phyloP scores from a whole-genome alignment of 2,329 filamentous ascomycete genomes.

The Daldinia sp. region DNA sequence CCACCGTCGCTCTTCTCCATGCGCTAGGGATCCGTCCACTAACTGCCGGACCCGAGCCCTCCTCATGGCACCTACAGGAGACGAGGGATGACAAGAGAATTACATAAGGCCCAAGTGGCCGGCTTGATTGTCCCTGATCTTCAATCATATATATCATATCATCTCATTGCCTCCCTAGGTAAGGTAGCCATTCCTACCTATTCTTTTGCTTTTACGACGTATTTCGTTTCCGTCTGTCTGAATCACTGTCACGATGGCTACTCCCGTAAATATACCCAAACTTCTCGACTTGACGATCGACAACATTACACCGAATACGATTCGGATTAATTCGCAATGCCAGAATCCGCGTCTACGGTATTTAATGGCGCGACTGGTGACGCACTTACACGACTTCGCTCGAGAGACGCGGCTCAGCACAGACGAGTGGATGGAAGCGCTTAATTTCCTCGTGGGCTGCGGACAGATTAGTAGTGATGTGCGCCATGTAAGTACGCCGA shows the following conservation, averaged over 20 bases:
- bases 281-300: slow-evolving; percentile 80
- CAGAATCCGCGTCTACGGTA: slow-evolving; percentile 75
- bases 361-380: slow-evolving; percentile 78
- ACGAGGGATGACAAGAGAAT: slow-evolving; percentile 45
- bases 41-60: slow-evolving; percentile 44
- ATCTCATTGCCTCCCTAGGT: neutral
- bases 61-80: slow-evolving; percentile 8
- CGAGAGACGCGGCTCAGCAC: slow-evolving; percentile 81
- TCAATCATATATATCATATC: neutral
- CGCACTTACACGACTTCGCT: slow-evolving; percentile 85
- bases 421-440: slow-evolving; percentile 80
- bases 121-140: slow-evolving; percentile 19
- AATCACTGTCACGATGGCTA: slow-evolving; percentile 40
- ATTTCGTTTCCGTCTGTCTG: too few relatives aligned
- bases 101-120: slow-evolving; percentile 44
- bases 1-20: slow-evolving; percentile 17
- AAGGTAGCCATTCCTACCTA: too few relatives aligned
- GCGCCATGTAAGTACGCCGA: slow-evolving; percentile 68
- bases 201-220: too few relatives aligned
- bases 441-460: slow-evolving; percentile 77
- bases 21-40: slow-evolving; percentile 20
- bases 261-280: slow-evolving; percentile 54
- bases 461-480: slow-evolving; percentile 81
- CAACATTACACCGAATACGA: slow-evolving; percentile 83
- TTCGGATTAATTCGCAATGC: slow-evolving; percentile 79